A percentile compares a stretch with the other conserved stretches of the same genome.
Evolutionary conservation across 2,329 filamentous ascomycete species (phyloP).

Genomic region (Scedosporium minutisporum): DNA sequence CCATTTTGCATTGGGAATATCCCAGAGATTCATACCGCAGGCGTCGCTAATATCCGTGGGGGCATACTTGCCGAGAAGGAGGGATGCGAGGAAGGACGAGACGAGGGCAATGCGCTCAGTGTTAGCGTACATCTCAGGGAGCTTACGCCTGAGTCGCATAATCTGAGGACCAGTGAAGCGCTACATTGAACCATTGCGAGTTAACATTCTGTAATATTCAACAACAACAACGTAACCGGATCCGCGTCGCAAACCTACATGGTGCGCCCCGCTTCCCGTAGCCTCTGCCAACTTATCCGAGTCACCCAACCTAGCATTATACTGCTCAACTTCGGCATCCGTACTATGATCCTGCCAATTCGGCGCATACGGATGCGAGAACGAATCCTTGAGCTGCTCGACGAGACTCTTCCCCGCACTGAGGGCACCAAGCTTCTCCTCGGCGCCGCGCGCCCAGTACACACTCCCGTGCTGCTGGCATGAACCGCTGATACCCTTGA

Average conservation of each 20-base stretch:
- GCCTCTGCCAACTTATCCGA: conserved; percentile 61
- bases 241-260: conserved; percentile 46
- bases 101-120: conserved; percentile 86
- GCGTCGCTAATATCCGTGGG: conserved; percentile 91
- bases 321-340: conserved; percentile 80
- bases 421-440: conserved; percentile 51
- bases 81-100: conserved; percentile 86
- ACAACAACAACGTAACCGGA: neutral
- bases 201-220: neutral
- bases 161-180: conserved; percentile 98
- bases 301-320: conserved; percentile 63
- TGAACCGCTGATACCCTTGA: conserved; percentile 79
- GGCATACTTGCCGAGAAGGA: conserved; percentile 77
- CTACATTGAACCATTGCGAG: conserved; percentile 28
- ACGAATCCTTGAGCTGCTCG: conserved; percentile 61
- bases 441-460: conserved; percentile 72
- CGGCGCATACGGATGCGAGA: conserved; percentile 79
- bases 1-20: conserved; percentile 67
- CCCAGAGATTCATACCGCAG: conserved; percentile 95
- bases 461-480: conserved; percentile 98
- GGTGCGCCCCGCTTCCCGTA: conserved; percentile 90
- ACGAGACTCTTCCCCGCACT: conserved; percentile 52
- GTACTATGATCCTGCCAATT: conserved; percentile 99
- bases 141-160: conserved; percentile 70
- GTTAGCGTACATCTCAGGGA: conserved; percentile 69